Conservation (phyloP, 1,284 basidiomycete species). For the Hymenochaete sp. region DNA sequence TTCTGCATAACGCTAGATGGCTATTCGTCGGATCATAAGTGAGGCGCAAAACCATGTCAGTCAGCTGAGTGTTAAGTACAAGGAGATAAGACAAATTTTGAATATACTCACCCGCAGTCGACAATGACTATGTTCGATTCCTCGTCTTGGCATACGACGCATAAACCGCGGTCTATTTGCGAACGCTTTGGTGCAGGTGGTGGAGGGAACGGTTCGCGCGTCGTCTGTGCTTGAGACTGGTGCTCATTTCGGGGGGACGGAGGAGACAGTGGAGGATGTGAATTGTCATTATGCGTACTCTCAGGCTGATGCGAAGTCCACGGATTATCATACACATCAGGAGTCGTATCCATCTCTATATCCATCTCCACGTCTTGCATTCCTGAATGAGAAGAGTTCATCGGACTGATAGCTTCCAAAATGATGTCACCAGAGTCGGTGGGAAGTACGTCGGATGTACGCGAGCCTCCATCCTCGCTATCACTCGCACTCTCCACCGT, state of each 20-base stretch:
- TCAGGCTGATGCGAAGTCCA: too few species aligned
- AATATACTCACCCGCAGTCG: slow-evolving; percentile 73
- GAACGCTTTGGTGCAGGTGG: neutral
- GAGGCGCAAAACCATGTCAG: slow-evolving; percentile 1
- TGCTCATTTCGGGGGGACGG: neutral
- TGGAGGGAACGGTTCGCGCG: neutral
- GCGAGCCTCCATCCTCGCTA: slow-evolving; percentile 26
- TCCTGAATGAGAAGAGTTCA: too few species aligned
- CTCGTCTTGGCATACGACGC: slow-evolving; percentile 85
- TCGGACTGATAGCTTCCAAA: too few species aligned
- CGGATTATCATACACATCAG: too few species aligned
- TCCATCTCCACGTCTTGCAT: too few species aligned
- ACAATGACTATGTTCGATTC: slow-evolving; percentile 86
- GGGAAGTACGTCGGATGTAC: slow-evolving; percentile 19
- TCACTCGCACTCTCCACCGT: slow-evolving; percentile 29
- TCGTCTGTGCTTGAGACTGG: too few species aligned
- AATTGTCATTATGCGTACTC: too few species aligned
- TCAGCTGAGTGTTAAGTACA: slow-evolving; percentile 1
- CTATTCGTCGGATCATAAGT: slow-evolving; percentile 29
- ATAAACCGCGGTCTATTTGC: slow-evolving; percentile 65
- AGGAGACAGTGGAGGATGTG: slow-evolving; percentile 8
- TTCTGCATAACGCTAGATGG: slow-evolving; percentile 74
- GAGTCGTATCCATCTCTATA: too few species aligned
- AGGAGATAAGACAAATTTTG: neutral
- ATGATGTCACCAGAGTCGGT: neutral